Percentiles rank a stretch among this genome's conserved stretches.
phyloP scores from a whole-genome alignment of 352 stramenopile species.

The Pythium oligandrum region DNA sequence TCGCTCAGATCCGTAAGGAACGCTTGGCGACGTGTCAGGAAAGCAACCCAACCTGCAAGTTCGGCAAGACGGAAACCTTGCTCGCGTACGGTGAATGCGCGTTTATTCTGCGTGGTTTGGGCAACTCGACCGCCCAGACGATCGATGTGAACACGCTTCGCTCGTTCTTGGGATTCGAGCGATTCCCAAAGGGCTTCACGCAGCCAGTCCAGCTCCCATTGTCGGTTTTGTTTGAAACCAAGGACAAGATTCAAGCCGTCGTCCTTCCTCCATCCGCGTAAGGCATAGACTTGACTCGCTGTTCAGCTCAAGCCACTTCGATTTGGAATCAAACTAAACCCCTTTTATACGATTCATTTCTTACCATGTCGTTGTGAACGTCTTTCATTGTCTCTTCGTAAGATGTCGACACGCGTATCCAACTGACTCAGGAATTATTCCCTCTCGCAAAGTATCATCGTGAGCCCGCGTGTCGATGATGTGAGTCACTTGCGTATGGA shows the following conservation, averaged over 20 bases:
- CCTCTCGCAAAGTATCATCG: too few species aligned
- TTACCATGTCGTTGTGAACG: too few species aligned
- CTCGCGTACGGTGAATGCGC: conserved; percentile 30
- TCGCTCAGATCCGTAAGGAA: conserved; percentile 9
- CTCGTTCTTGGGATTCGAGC: conserved; percentile 1
- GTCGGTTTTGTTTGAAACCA: neutral
- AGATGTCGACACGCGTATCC: too few species aligned
- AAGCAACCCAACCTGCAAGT: conserved; percentile 32
- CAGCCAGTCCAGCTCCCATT: neutral
- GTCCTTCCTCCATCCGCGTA: too few species aligned
- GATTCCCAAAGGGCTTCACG: neutral
- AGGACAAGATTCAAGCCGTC: neutral
- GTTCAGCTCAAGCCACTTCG: too few species aligned
- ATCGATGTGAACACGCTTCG: neutral
- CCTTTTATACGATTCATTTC: too few species aligned
- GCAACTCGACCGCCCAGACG: conserved; percentile 21
- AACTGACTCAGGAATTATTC: too few species aligned
- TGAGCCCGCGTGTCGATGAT: too few species aligned
- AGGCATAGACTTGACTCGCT: too few species aligned
- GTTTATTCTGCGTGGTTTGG: conserved; percentile 31
- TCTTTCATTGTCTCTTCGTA: too few species aligned
- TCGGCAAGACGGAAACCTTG: conserved; percentile 24
- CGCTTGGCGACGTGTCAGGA: conserved; percentile 21
- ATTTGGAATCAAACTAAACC: too few species aligned
- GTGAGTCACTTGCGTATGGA: too few species aligned